These are phyloP conservation scores for Collybia sordida DNA, from an alignment of 768 basidiomycete species.

Conservation along the genomic window DNA sequence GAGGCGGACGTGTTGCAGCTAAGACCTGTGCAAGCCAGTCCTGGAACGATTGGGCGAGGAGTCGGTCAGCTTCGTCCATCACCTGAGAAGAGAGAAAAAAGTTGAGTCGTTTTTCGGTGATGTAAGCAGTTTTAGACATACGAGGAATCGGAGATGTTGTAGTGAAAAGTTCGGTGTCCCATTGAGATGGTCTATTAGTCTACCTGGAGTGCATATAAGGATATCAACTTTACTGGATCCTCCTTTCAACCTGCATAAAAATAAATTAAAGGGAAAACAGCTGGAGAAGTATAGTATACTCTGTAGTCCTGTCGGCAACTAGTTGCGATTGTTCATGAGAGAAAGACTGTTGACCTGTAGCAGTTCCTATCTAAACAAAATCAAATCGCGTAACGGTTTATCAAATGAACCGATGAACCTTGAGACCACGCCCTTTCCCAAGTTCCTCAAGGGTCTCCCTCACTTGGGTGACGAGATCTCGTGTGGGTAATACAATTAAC, in stretches of 20 bases:
- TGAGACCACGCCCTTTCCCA: slow-evolving; percentile 82
- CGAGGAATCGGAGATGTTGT: slow-evolving; percentile 94
- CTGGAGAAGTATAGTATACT: slow-evolving; percentile 38
- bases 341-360: slow-evolving; percentile 94
- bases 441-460: slow-evolving; percentile 88
- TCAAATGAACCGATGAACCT: slow-evolving; percentile 44
- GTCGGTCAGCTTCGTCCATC: slow-evolving; percentile 97
- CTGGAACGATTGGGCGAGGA: slow-evolving; percentile 94
- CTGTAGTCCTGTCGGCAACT: slow-evolving; percentile 53
- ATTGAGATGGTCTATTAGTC: slow-evolving; percentile 90
- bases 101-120: background rate
- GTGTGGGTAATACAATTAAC: slow-evolving; percentile 87
- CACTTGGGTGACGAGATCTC: slow-evolving; percentile 91
- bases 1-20: slow-evolving; percentile 55
- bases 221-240: slow-evolving; percentile 93
- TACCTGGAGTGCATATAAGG: slow-evolving; percentile 92
- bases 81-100: slow-evolving; percentile 47
- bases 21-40: slow-evolving; percentile 90
- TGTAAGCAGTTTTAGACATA: slow-evolving; percentile 34
- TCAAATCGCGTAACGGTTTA: slow-evolving; percentile 1
- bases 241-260: slow-evolving; percentile 59
- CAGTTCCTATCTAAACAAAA: slow-evolving; percentile 60
- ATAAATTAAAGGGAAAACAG: slow-evolving; percentile 1
- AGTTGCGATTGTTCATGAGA: slow-evolving; percentile 85
- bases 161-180: slow-evolving; percentile 88